phyloP scores from a whole-genome alignment of 805 yeast genomes.

The Torulaspora microellipsoides region DNA sequence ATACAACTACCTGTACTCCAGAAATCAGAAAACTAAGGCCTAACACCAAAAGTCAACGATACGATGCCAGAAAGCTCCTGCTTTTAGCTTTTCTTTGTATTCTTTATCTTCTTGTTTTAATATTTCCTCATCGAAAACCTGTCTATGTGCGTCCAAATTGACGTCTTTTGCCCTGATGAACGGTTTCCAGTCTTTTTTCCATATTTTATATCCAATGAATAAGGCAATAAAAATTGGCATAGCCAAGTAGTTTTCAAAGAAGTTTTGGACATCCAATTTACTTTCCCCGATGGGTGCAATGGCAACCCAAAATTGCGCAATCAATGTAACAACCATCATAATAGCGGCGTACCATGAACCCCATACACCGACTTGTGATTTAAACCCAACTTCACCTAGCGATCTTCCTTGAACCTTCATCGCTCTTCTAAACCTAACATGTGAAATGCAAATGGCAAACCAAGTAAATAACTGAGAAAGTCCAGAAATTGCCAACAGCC shows the following conservation, averaged over 20 bases:
- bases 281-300: slow-evolving; percentile 46
- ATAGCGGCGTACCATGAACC: slow-evolving; percentile 51
- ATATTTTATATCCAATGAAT: slow-evolving; percentile 44
- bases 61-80: slow-evolving; percentile 29
- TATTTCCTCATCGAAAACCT: slow-evolving; percentile 33
- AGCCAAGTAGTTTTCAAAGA: slow-evolving; percentile 46
- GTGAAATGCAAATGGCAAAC: slow-evolving; percentile 52
- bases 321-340: slow-evolving; percentile 46
- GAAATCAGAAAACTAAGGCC: neutral
- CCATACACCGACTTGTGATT: slow-evolving; percentile 46
- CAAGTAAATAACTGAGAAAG: slow-evolving; percentile 60
- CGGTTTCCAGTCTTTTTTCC: slow-evolving; percentile 42
- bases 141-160: slow-evolving; percentile 31
- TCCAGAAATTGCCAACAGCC: slow-evolving; percentile 62
- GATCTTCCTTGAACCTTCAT: slow-evolving; percentile 51
- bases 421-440: slow-evolving; percentile 56
- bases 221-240: slow-evolving; percentile 42
- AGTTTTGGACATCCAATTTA: slow-evolving; percentile 38
- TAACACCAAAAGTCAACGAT: slow-evolving; percentile 34
- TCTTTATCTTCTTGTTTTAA: slow-evolving; percentile 34
- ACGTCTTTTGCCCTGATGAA: slow-evolving; percentile 31
- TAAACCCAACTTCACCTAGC: slow-evolving; percentile 48
- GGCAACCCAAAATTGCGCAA: slow-evolving; percentile 65
- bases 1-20: no score
- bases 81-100: slow-evolving; percentile 25